Conservation (phyloP, 148 eudicot genomes). For the Salicornia ramosissima region DNA sequence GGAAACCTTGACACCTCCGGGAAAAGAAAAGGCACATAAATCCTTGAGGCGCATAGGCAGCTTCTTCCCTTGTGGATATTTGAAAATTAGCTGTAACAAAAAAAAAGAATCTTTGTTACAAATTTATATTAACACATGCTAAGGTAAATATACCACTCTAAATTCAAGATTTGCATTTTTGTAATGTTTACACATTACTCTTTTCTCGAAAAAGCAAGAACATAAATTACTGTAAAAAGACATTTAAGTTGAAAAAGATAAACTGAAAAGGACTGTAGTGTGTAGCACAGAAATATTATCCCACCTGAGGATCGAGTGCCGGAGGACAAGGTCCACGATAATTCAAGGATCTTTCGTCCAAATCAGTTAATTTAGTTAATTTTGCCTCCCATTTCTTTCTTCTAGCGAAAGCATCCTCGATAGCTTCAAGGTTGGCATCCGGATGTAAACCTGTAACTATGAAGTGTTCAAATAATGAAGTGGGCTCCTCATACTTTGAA, state of each 20-base stretch:
- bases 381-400: conserved; percentile 68
- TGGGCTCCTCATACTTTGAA: conserved; percentile 65
- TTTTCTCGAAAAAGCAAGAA: not conserved
- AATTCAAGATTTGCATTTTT: not conserved
- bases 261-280: too few species aligned
- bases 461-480: conserved; percentile 85
- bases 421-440: conserved; percentile 71
- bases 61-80: conserved; percentile 83
- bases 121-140: not conserved
- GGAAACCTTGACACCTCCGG: conserved; percentile 83
- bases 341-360: conserved; percentile 35
- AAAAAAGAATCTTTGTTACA: conserved; percentile 15
- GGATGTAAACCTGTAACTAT: conserved; percentile 82
- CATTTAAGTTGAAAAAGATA: not conserved
- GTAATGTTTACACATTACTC: not conserved
- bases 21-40: conserved; percentile 87
- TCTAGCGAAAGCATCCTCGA: conserved; percentile 74
- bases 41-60: conserved; percentile 73
- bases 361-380: conserved; percentile 32
- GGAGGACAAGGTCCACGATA: conserved; percentile 48
- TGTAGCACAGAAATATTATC: too few species aligned
- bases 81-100: conserved; percentile 59
- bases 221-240: not conserved
- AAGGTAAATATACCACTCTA: not conserved
- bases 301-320: conserved; percentile 81